Conservation (phyloP, 2,329 filamentous ascomycete genomes). For the Venturia aucupariae region DNA sequence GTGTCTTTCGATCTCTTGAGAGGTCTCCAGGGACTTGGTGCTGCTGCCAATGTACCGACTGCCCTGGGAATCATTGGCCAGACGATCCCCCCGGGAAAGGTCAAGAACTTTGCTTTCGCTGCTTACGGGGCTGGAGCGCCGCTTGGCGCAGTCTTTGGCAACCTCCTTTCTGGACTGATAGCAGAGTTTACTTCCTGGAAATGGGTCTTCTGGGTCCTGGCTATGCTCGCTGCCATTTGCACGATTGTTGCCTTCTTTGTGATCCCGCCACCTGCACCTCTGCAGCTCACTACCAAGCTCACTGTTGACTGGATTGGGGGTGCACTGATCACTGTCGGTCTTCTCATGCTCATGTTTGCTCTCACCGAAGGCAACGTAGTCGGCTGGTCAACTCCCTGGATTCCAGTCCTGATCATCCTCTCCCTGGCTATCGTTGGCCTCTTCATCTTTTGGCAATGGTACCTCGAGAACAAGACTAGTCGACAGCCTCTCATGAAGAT, state of each 20-base stretch:
- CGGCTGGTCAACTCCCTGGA: conserved; percentile 56
- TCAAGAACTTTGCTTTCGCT: conserved; percentile 63
- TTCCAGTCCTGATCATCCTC: conserved; percentile 50
- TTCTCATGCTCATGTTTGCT: conserved; percentile 56
- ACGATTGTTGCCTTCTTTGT: conserved; percentile 49
- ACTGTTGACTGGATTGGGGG: conserved; percentile 60
- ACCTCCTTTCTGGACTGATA: conserved; percentile 53
- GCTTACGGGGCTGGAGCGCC: conserved; percentile 56
- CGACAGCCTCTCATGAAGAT: conserved; percentile 56
- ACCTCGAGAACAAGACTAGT: conserved; percentile 44
- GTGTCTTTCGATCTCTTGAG: conserved; percentile 59
- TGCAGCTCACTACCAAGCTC: conserved; percentile 28
- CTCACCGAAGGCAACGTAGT: conserved; percentile 61
- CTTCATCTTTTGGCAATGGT: conserved; percentile 54
- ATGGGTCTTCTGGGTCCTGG: conserved; percentile 42
- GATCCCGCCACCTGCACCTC: conserved; percentile 44
- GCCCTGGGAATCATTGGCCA: conserved; percentile 61
- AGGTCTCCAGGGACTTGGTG: conserved; percentile 57
- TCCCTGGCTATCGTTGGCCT: conserved; percentile 46
- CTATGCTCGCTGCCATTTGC: conserved; percentile 49
- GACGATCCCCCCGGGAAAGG: conserved; percentile 57
- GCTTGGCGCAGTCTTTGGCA: conserved; percentile 55
- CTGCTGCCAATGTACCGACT: conserved; percentile 60
- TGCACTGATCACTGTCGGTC: conserved; percentile 50
- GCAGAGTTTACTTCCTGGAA: conserved; percentile 55